phyloP scores from a whole-genome alignment of 192 early-diverging fungal genomes.

The Coemansia sp. region DNA sequence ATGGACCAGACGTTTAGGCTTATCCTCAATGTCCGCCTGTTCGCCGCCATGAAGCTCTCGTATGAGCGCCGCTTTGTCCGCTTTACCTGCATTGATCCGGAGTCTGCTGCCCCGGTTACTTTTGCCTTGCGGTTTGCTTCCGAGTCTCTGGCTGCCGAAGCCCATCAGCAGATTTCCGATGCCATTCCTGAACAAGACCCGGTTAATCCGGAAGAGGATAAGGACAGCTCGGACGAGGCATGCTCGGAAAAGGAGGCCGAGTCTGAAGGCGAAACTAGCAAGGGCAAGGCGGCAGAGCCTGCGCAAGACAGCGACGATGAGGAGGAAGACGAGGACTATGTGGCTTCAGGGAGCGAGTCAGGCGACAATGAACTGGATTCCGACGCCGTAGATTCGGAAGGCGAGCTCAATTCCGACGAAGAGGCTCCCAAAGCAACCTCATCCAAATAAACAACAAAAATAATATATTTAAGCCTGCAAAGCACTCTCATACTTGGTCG shows the following conservation, averaged over 20 bases:
- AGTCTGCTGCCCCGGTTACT: slow-evolving; percentile 17
- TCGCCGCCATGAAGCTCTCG: slow-evolving; percentile 29
- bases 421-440: not conserved
- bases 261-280: not conserved
- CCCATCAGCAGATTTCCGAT: slow-evolving; percentile 7
- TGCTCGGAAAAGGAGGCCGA: not conserved
- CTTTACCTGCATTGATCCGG: slow-evolving; percentile 29
- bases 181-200: slow-evolving; percentile 10
- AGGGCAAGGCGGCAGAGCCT: not conserved
- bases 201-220: not conserved
- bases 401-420: not conserved
- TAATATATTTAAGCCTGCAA: slow-evolving; percentile 32
- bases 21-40: slow-evolving; percentile 48
- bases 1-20: slow-evolving; percentile 43
- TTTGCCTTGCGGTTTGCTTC: slow-evolving; percentile 37
- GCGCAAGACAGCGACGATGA: slow-evolving; percentile 11
- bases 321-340: slow-evolving; percentile 15
- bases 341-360: slow-evolving; percentile 5
- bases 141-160: slow-evolving; percentile 21
- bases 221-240: not conserved
- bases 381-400: slow-evolving; percentile 1
- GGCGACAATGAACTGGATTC: slow-evolving; percentile 12
- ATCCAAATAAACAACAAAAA: slow-evolving; percentile 8
- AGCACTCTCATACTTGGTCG: slow-evolving; percentile 34
- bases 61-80: slow-evolving; percentile 38